A percentile compares a stretch with the other conserved stretches of the same genome.
phyloP scores from a whole-genome alignment of 345 rosid genomes.

The Laguncularia racemosa region DNA sequence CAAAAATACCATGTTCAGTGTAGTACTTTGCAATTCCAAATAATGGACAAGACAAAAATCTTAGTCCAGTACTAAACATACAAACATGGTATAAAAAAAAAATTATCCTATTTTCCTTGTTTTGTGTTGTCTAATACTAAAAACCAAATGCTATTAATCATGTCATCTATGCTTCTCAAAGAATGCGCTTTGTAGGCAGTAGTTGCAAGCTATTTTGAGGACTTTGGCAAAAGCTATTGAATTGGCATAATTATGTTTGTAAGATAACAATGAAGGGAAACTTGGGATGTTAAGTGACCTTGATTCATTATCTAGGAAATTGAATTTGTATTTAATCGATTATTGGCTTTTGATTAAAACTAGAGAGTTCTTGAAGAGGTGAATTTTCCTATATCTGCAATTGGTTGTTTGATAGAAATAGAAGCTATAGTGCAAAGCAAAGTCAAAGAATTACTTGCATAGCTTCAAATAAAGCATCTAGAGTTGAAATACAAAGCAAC shows the following conservation, averaged over 20 bases:
- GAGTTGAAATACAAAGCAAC: constrained; percentile 86
- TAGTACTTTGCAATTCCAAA: too few relatives aligned
- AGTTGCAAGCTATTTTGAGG: constrained; percentile 58
- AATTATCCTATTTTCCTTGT: too few relatives aligned
- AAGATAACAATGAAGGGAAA: constrained; percentile 78
- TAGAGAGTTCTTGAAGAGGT: constrained; percentile 80
- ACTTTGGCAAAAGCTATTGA: constrained; percentile 26
- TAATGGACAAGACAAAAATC: too few relatives aligned
- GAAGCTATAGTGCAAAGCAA: constrained; percentile 37
- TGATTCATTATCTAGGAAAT: constrained; percentile 66
- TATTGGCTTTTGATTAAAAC: constrained; percentile 86
- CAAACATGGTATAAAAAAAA: too few relatives aligned
- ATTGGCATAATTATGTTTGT: constrained; percentile 44
- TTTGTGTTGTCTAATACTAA: too few relatives aligned
- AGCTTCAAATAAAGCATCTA: constrained; percentile 91
- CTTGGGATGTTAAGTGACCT: constrained; percentile 91
- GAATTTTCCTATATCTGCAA: constrained; percentile 37
- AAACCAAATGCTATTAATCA: too few relatives aligned
- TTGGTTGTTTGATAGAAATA: too few relatives aligned
- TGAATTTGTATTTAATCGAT: constrained; percentile 75
- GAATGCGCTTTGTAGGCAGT: constrained; percentile 79
- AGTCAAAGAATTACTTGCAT: constrained; percentile 66
- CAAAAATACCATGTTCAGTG: too few relatives aligned
- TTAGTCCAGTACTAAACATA: too few relatives aligned
- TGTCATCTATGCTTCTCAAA: constrained; percentile 92